Base-by-base conservation (phyloP, 495 filamentous ascomycete genomes). In the Talaromyces thailandensis region DNA sequence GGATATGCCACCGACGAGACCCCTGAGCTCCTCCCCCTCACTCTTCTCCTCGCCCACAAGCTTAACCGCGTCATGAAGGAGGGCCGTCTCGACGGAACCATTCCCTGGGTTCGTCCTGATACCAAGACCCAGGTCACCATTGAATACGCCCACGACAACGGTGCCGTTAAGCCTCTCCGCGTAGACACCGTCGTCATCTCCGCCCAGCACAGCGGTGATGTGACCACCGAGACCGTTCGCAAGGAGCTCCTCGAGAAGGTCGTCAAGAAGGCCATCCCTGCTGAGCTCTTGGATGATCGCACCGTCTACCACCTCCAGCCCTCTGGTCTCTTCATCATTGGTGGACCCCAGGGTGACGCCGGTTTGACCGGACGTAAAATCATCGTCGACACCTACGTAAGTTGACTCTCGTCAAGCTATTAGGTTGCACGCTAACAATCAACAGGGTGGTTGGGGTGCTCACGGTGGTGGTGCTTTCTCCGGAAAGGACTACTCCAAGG, bases 401-500 rank as follows among this genome's bases (percentile, higher is more conserved):
- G 59, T 61, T 8, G 14, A 12, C 18, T 11, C 12, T 6, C 14
- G 18, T 3, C 26, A 50, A 25, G 26, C 21, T 23, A 16, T 35
- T 4, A 14, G 6, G 11, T 60, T 45, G 3, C 8, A 1, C 52
- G 43, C 59, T 61, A 52, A 51, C 14, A n/a, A 51, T 24, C 1
- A 11, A 31, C 29, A 61, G 59, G 94, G 94, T 82, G 94, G 94
- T 70, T 98, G 94, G 94, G 94, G 94, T 81, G 94, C 94, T 68
- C 94, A 98, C 83, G 94, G 94, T 84, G 94, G 94, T 81, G 94
- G 94, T 85, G 94, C 94, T 76, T 98, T 98, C 89, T 98, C 94
- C 72, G 94, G 94, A 73, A 98, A 98, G 87, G 94, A 98, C 76
- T 98, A 96, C 89, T 96, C 92, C 81, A 98, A 98, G 84, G 94